phyloP scores from a whole-genome alignment of 179 eudicot genomes.

The Silene noctiflora region DNA sequence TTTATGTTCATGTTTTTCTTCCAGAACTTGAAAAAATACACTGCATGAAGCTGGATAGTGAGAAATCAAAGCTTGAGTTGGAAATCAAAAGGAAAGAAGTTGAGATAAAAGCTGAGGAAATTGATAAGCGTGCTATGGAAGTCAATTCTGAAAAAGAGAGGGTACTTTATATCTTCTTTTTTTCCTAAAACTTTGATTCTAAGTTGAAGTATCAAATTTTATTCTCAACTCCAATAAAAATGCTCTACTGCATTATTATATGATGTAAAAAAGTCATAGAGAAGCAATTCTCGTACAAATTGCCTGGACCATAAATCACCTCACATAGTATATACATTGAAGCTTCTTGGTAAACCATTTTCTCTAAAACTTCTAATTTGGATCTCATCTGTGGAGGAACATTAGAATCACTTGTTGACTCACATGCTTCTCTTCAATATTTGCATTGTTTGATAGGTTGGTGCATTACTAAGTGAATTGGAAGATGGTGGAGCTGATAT shows the following conservation, averaged over 20 bases:
- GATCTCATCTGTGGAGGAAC: neutral
- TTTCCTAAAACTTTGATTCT: neutral
- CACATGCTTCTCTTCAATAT: slow-evolving; percentile 12
- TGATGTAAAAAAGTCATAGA: neutral
- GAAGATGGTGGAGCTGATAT: slow-evolving; percentile 33
- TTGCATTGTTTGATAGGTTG: slow-evolving; percentile 33
- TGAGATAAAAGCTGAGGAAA: slow-evolving; percentile 42
- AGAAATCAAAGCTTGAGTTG: slow-evolving; percentile 45
- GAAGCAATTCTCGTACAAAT: neutral
- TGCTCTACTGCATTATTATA: neutral
- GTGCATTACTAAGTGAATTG: slow-evolving; percentile 30
- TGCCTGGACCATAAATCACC: neutral
- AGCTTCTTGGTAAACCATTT: neutral
- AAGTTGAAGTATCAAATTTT: neutral
- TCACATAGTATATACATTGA: neutral
- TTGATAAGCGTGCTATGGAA: slow-evolving; percentile 43
- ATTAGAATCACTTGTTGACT: neutral
- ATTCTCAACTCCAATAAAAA: neutral
- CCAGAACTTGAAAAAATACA: slow-evolving; percentile 53
- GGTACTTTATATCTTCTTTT: slow-evolving; percentile 24
- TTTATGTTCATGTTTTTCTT: slow-evolving; percentile 17
- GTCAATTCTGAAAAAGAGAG: slow-evolving; percentile 33
- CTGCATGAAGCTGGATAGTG: slow-evolving; percentile 32
- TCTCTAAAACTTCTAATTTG: neutral
- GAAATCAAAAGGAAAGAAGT: slow-evolving; percentile 36